Evolutionary conservation across 2,329 filamentous ascomycete species (phyloP), one percentile per base, ranked within the genome.

Genomic region (Cytospora mali): DNA sequence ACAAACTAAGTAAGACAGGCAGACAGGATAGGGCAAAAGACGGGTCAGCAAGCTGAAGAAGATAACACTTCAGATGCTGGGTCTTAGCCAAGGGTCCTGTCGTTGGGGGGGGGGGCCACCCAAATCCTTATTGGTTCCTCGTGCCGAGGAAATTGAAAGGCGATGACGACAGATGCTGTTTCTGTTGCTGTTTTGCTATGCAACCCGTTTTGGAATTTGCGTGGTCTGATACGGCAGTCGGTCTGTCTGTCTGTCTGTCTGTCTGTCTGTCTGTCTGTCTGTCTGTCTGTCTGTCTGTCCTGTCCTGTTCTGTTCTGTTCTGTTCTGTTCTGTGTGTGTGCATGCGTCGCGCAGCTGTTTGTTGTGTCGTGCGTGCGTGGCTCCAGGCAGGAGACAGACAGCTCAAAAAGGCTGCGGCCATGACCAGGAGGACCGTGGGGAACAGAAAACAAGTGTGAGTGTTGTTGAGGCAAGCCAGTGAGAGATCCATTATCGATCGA

Each of bases 151-250:
- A 48, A 5, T 27, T 18, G 35, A 33, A n/a, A 27, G 52, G 53
- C 29, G n/a, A 55, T 25, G 55, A 51, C 25, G 42, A 27, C 61
- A 27, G 42, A 35, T 35, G 58, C 51, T 35, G 51, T 28, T 14
- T 11, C 33, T 35, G 33, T n/a, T n/a, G n/a, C n/a, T n/a, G n/a
- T n/a, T n/a, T 25, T 39, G 28, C 27, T 18, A 7, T 42, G 33
- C 6, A 29, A 11, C 56, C 48, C 31, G 50, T 50, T 39, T 60
- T 35, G 33, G 49, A 25, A 31, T 28, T 31, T 16, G 57, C 23
- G 33, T 46, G 7, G 49, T 46, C 33, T 39, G 39, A n/a, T n/a
- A n/a, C 14, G 6, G n/a, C n/a, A n/a, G 23, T 58, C 48, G 42
- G 42, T 48, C 31, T 28, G 42, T 25, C 27, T 50, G 55, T 58